Percentiles rank a stretch among this genome's conserved stretches.
Conservation (phyloP, 83 land plant species). For the Diphasiastrum complanatum region DNA sequence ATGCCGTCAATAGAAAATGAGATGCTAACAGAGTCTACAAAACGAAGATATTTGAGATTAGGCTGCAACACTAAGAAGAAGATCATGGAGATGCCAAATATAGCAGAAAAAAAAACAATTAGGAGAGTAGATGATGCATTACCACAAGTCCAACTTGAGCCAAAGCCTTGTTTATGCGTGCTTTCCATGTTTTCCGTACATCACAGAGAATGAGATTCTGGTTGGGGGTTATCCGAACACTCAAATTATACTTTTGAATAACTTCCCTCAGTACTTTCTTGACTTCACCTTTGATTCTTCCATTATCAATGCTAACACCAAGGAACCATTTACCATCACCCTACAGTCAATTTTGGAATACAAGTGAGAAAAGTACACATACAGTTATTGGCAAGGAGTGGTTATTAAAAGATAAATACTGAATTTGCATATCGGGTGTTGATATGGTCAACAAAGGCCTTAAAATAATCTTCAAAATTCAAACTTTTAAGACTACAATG, state of each 20-base stretch:
- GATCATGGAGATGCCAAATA: neutral
- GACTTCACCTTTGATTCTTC: slow-evolving; percentile 69
- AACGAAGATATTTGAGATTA: neutral
- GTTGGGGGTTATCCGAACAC: slow-evolving; percentile 85
- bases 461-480: neutral
- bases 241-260: slow-evolving; percentile 77
- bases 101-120: neutral
- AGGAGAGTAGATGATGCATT: slow-evolving; percentile 4
- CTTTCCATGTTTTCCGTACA: slow-evolving; percentile 64
- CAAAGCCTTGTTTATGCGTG: slow-evolving; percentile 60
- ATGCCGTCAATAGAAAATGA: too few species aligned
- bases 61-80: neutral
- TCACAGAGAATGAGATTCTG: slow-evolving; percentile 90
- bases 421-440: too few species aligned
- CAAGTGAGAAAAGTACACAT: too few species aligned
- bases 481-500: slow-evolving; percentile 5
- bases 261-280: slow-evolving; percentile 77
- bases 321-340: slow-evolving; percentile 77
- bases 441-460: too few species aligned
- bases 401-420: too few species aligned
- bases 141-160: slow-evolving; percentile 87
- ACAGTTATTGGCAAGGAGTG: too few species aligned
- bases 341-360: slow-evolving; percentile 29
- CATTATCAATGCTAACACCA: slow-evolving; percentile 94
- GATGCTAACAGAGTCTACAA: too few species aligned